phyloP scores from a whole-genome alignment of 176 grass and related monocot genomes.

The Themeda triandra region DNA sequence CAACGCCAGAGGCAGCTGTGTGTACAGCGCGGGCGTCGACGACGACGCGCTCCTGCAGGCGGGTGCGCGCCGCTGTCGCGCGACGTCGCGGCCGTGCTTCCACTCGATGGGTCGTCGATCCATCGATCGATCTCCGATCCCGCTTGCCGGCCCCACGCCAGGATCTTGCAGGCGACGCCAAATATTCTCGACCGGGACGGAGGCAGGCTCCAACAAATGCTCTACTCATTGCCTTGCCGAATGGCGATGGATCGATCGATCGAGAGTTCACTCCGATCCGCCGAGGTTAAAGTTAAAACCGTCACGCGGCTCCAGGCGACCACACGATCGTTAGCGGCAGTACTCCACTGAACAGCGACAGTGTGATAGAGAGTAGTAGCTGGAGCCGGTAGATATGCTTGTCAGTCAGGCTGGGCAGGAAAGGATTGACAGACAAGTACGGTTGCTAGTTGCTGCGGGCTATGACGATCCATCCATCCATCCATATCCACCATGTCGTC shows the following conservation, averaged over 20 bases:
- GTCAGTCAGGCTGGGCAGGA: slow-evolving; percentile 14
- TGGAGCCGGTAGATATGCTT: slow-evolving; percentile 5
- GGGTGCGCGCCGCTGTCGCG: slow-evolving; percentile 34
- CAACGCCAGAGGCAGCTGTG: background rate
- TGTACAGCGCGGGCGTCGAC: background rate
- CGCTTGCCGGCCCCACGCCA: slow-evolving; percentile 4
- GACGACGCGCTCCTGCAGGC: slow-evolving; percentile 9
- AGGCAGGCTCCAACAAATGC: background rate
- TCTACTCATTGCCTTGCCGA: background rate
- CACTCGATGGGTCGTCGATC: background rate
- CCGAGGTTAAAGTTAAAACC: background rate
- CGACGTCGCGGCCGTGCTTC: slow-evolving; percentile 14
- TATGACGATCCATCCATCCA: no score
- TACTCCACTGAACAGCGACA: background rate
- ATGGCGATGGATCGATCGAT: background rate
- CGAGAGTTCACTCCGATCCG: background rate
- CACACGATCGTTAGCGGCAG: background rate
- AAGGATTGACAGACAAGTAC: slow-evolving; percentile 5
- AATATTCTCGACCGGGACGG: slow-evolving; percentile 46
- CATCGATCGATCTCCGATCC: background rate
- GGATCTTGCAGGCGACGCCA: slow-evolving; percentile 40
- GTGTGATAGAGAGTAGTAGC: background rate
- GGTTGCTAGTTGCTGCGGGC: background rate
- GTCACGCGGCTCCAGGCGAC: background rate
- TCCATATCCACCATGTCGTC: slow-evolving; percentile 15